Evolutionary conservation across 805 yeast species (phyloP), one percentile per base, ranked within the genome.

Genomic region (Saturnispora silvae): DNA sequence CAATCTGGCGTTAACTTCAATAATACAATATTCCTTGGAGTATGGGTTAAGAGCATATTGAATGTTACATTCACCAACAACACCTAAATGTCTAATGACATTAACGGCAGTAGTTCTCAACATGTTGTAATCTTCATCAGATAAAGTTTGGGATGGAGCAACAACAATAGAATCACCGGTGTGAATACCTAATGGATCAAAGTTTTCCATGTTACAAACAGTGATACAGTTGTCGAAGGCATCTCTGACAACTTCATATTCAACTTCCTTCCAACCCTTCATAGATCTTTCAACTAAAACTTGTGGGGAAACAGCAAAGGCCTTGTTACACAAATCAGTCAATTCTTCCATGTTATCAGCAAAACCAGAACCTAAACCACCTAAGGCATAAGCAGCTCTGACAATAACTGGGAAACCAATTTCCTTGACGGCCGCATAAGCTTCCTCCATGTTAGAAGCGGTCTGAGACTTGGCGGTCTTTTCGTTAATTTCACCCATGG

Each of bases 191-290:
- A 89, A 74, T 31, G 98, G 98, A 63, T 89, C 98, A 51, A 89
- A 89, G 68, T 89, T 89, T 67, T 89, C 98, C 98, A 89, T 89
- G 64, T 89, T 89, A 72, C 98, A 89, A 37, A 89, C 98, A 31
- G 98, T 89, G 59, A 89, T 89, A 72, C 98, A 89, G 73, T 89
- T 89, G 49, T 81, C 96, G 40, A 81, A 92, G 46, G 92, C 74
- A 67, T 89, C 98, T 58, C 98, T 81, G 40, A 89, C 97, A 47
- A 89, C 98, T 68, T 89, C 98, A 61, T 89, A 89, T 65, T 89
- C 98, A 45, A 89, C 94, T 64, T 89, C 98, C 62, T 89, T 89
- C 98, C 98, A 89, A 47, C 98, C 98, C 68, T 87, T 89, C 65
- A 89, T 69, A 5, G 97, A 89, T 69, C 82, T 87, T 65, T 89